Percentiles rank a stretch among this genome's conserved stretches.
Evolutionary conservation across 2,329 filamentous ascomycete genomes (phyloP).

Genomic region (Xylariaceae sp.): DNA sequence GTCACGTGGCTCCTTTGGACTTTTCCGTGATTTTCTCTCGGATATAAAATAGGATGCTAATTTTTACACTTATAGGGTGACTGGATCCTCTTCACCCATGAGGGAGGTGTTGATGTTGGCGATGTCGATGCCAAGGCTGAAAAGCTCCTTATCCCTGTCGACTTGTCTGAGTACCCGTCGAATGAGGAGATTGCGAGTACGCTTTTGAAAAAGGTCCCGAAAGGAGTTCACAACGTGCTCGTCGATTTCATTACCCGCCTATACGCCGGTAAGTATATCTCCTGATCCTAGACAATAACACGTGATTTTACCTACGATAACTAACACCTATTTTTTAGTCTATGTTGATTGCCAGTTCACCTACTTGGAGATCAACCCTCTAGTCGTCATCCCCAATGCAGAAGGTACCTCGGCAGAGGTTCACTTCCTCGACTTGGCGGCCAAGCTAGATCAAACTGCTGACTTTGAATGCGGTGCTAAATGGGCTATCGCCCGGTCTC

Average conservation of each 20-base stretch:
- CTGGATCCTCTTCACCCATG: constrained; percentile 99
- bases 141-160: constrained; percentile 96
- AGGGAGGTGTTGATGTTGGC: constrained; percentile 98
- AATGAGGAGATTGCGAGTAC: constrained; percentile 85
- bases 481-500: constrained; percentile 93
- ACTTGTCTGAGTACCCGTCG: constrained; percentile 88
- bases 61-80: constrained; percentile 62
- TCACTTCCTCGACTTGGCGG: constrained; percentile 96
- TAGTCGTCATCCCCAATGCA: constrained; percentile 94
- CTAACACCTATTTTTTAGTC: constrained; percentile 43
- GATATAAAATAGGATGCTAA: constrained; percentile 17
- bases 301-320: neutral
- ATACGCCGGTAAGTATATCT: constrained; percentile 55
- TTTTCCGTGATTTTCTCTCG: neutral
- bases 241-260: constrained; percentile 98
- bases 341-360: constrained; percentile 99
- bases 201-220: constrained; percentile 87
- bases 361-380: constrained; percentile 99
- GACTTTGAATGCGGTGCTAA: constrained; percentile 99
- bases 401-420: constrained; percentile 89
- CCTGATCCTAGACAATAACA: neutral
- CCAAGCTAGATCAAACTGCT: constrained; percentile 97
- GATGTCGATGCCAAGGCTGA: constrained; percentile 98
- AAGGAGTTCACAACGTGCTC: constrained; percentile 94
- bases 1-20: constrained; percentile 9